phyloP scores from a whole-genome alignment of 441 rosid genomes.

The Erodium trifolium region DNA sequence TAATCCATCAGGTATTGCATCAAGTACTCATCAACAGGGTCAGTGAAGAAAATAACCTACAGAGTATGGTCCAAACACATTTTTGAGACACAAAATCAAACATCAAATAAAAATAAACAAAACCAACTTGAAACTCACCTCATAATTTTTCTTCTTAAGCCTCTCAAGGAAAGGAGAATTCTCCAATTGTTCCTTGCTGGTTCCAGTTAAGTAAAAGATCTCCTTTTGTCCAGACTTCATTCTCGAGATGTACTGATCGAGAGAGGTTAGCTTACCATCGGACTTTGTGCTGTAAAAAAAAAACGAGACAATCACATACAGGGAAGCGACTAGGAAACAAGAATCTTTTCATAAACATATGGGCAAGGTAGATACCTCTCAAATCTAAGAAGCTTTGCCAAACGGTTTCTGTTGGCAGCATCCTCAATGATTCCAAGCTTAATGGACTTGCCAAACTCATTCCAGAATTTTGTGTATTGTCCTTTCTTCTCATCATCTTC shows the following conservation, averaged over 20 bases:
- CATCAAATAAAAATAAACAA: too few relatives aligned
- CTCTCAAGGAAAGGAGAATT: constrained; percentile 92
- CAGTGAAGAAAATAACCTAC: constrained; percentile 96
- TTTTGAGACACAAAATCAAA: not conserved
- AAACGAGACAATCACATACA: not conserved
- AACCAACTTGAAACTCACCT: constrained; percentile 30
- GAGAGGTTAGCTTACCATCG: constrained; percentile 79
- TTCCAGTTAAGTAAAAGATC: constrained; percentile 82
- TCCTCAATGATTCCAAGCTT: constrained; percentile 93
- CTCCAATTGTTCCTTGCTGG: constrained; percentile 82
- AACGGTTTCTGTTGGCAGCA: constrained; percentile 76
- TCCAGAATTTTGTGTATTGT: constrained; percentile 82
- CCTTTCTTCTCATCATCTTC: constrained; percentile 74
- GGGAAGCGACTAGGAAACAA: not conserved
- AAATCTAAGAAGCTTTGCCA: constrained; percentile 85
- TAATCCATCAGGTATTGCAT: constrained; percentile 98
- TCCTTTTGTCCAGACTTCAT: constrained; percentile 86
- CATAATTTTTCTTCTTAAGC: constrained; percentile 81
- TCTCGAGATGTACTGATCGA: constrained; percentile 90
- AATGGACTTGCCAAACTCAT: constrained; percentile 86
- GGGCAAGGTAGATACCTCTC: constrained; percentile 50
- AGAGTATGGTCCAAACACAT: not conserved
- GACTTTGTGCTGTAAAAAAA: constrained; percentile 61
- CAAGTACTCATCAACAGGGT: constrained; percentile 91
- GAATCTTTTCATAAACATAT: not conserved